Evolutionary conservation across 768 basidiomycete genomes (phyloP).

Genomic region (Trametes sanguinea): DNA sequence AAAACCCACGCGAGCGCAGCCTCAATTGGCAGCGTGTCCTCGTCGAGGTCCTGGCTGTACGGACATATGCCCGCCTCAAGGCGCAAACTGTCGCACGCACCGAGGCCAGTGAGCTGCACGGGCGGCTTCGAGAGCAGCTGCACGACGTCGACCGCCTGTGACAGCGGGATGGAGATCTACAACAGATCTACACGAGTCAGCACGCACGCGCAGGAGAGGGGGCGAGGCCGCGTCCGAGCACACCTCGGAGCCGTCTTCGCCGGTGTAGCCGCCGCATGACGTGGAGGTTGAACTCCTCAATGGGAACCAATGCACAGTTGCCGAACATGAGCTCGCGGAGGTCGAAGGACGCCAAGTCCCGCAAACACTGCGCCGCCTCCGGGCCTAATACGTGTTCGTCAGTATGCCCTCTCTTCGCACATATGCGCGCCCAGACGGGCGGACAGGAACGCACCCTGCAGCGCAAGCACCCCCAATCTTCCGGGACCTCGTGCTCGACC

Average conservation of each 20-base stretch:
- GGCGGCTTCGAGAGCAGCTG: slow-evolving; percentile 58
- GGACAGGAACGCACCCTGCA: slow-evolving; percentile 66
- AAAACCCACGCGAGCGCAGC: slow-evolving; percentile 94
- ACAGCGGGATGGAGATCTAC: slow-evolving; percentile 87
- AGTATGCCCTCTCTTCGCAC: background rate
- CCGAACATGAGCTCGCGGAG: slow-evolving; percentile 80
- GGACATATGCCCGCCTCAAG: slow-evolving; percentile 97
- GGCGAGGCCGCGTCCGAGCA: background rate
- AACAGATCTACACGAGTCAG: background rate
- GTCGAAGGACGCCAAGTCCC: slow-evolving; percentile 73
- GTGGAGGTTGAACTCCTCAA: slow-evolving; percentile 80
- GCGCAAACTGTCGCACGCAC: slow-evolving; percentile 90
- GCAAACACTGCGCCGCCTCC: slow-evolving; percentile 76
- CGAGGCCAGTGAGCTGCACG: slow-evolving; percentile 86
- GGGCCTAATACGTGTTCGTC: slow-evolving; percentile 55
- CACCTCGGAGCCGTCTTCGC: slow-evolving; percentile 98
- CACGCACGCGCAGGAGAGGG: background rate
- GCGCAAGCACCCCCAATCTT: slow-evolving; percentile 86
- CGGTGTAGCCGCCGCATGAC: slow-evolving; percentile 97
- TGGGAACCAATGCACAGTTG: slow-evolving; percentile 76
- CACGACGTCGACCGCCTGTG: slow-evolving; percentile 71
- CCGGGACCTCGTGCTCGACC: slow-evolving; percentile 80
- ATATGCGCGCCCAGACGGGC: background rate
- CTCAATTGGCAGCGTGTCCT: slow-evolving; percentile 83
- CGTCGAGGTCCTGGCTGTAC: slow-evolving; percentile 93